Evolutionary conservation across 257 asterid genomes (phyloP).

Genomic region (Ocimum tenuiflorum): DNA sequence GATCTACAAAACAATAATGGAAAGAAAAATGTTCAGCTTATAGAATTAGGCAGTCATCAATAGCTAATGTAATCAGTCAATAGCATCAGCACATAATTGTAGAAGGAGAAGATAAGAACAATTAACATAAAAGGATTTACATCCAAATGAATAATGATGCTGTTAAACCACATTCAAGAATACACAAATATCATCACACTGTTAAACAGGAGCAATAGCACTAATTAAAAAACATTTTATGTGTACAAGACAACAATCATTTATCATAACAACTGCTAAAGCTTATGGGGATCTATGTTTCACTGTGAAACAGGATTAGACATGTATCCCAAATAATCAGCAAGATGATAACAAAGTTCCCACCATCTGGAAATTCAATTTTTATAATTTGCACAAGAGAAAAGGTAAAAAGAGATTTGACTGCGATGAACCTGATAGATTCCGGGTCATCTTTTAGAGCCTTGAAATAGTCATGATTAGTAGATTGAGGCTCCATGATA

Average conservation of each 20-base stretch:
- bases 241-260: background rate
- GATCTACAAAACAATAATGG: conserved; percentile 43
- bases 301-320: background rate
- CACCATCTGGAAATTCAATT: conserved; percentile 3
- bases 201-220: no score
- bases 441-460: conserved; percentile 70
- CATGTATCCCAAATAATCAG: background rate
- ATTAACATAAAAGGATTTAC: background rate
- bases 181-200: background rate
- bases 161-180: background rate
- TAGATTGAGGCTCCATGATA: conserved; percentile 31
- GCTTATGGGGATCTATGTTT: background rate
- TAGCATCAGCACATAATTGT: conserved; percentile 3
- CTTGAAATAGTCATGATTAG: conserved; percentile 47
- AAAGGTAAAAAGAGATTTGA: conserved; percentile 3
- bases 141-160: background rate
- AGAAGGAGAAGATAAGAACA: background rate
- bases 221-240: background rate
- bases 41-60: background rate
- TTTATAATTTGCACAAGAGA: background rate
- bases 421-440: conserved; percentile 61
- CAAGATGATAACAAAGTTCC: background rate
- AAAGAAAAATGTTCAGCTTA: conserved; percentile 7
- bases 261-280: conserved; percentile 1
- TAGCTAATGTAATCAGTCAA: background rate